Percentiles rank a stretch among this genome's conserved stretches.
Evolutionary conservation across 2,329 filamentous ascomycete species (phyloP).

Genomic region (Hymenoscyphus fructigenus): DNA sequence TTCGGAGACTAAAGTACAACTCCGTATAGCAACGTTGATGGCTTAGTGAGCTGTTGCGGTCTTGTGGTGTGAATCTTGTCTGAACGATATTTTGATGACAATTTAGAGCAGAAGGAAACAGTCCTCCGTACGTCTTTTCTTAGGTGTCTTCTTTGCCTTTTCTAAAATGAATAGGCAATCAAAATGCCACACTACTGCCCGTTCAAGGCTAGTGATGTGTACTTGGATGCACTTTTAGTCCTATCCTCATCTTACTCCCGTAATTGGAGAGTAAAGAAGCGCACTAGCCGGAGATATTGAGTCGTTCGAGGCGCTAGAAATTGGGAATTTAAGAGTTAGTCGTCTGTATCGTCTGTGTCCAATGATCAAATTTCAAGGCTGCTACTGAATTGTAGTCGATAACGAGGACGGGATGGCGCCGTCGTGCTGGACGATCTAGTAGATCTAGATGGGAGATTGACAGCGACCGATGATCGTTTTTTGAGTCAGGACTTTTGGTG

Average conservation of each 20-base stretch:
- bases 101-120: background rate
- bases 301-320: background rate
- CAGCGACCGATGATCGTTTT: background rate
- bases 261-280: background rate
- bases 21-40: background rate
- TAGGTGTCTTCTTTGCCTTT: conserved; percentile 8
- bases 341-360: background rate
- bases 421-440: background rate
- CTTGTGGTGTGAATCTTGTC: conserved; percentile 8
- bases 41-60: background rate
- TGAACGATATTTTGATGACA: conserved; percentile 17
- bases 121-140: background rate
- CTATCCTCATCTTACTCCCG: background rate
- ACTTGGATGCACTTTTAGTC: background rate
- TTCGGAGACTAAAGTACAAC: background rate
- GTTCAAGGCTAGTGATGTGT: background rate
- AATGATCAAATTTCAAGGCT: background rate
- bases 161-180: background rate
- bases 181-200: background rate
- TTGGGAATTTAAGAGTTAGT: background rate
- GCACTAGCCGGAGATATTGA: background rate
- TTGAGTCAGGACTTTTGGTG: conserved; percentile 2
- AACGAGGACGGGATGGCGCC: conserved; percentile 1
- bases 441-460: conserved; percentile 3
- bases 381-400: background rate